Evolutionary conservation across 2,329 filamentous ascomycete genomes (phyloP).

Genomic region (Sarocladium strictum): DNA sequence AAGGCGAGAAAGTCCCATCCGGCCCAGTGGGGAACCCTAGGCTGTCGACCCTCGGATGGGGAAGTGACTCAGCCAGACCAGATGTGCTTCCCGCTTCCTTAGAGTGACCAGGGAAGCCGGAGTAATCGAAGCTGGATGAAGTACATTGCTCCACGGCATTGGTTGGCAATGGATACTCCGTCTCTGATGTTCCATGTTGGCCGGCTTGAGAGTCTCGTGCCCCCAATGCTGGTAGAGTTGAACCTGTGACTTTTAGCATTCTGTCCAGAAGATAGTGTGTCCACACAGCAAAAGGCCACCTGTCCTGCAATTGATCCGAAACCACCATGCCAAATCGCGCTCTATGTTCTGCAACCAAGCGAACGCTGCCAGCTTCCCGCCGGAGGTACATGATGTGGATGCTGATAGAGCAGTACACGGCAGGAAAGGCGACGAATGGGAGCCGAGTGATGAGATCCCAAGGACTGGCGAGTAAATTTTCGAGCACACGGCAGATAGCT

Average conservation of each 20-base stretch:
- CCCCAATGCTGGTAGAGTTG: not conserved
- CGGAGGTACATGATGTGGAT: slow-evolving; percentile 6
- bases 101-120: not conserved
- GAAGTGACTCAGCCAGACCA: not conserved
- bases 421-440: not conserved
- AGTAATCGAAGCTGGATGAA: not conserved
- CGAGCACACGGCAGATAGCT: not conserved
- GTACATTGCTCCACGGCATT: not conserved
- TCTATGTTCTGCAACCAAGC: slow-evolving; percentile 2
- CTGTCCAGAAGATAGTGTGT: slow-evolving; percentile 1
- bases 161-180: not conserved
- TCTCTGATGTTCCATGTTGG: not conserved
- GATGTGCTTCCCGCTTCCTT: not conserved
- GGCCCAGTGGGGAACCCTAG: not conserved
- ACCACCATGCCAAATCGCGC: slow-evolving; percentile 1
- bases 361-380: not conserved
- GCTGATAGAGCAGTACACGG: slow-evolving; percentile 2
- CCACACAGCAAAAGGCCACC: slow-evolving; percentile 3
- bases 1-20: not conserved
- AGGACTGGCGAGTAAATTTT: not conserved
- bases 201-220: not conserved
- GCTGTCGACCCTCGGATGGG: not conserved
- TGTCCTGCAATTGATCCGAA: not conserved
- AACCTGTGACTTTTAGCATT: not conserved
- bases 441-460: not conserved